Evolutionary conservation across 1,284 basidiomycete genomes (phyloP).

Genomic region (Cutaneotrichosporon cutaneum): DNA sequence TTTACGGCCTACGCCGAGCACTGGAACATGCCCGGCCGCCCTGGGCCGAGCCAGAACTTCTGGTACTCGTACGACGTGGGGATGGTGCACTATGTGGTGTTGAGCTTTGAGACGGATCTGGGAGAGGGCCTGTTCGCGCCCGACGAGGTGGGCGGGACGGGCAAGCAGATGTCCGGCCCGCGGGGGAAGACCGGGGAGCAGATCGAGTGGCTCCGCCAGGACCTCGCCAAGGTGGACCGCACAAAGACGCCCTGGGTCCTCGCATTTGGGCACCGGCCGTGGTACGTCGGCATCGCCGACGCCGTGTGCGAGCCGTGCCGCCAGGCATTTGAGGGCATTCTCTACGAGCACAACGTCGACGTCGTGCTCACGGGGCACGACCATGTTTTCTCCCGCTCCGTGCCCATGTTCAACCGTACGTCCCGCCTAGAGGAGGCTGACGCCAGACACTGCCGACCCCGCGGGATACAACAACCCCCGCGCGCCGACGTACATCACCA

Average conservation of each 20-base stretch:
- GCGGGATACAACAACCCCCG: constrained; percentile 11
- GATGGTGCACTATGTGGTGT: constrained; percentile 34
- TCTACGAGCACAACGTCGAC: constrained; percentile 48
- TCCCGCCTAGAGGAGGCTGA: neutral
- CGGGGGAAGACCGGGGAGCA: constrained; percentile 28
- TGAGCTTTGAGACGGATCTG: constrained; percentile 40
- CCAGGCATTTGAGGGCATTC: constrained; percentile 44
- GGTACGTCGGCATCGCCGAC: constrained; percentile 28
- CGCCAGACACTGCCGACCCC: constrained; percentile 34
- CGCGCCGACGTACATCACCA: constrained; percentile 38
- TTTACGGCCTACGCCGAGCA: constrained; percentile 38
- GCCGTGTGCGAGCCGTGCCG: constrained; percentile 36
- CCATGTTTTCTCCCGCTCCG: constrained; percentile 44
- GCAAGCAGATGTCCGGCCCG: constrained; percentile 29
- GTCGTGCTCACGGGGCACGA: constrained; percentile 46
- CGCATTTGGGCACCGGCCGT: constrained; percentile 45
- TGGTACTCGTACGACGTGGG: constrained; percentile 41
- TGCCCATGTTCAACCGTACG: constrained; percentile 42
- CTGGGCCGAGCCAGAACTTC: constrained; percentile 31
- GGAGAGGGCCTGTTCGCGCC: constrained; percentile 26
- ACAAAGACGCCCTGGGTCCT: constrained; percentile 51
- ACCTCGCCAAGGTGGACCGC: constrained; percentile 48
- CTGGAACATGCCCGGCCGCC: constrained; percentile 40
- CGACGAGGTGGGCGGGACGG: constrained; percentile 30
- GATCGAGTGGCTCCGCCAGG: constrained; percentile 35